Base-by-base conservation (phyloP, 1,284 basidiomycete species). In the Microbotryum violaceum region DNA sequence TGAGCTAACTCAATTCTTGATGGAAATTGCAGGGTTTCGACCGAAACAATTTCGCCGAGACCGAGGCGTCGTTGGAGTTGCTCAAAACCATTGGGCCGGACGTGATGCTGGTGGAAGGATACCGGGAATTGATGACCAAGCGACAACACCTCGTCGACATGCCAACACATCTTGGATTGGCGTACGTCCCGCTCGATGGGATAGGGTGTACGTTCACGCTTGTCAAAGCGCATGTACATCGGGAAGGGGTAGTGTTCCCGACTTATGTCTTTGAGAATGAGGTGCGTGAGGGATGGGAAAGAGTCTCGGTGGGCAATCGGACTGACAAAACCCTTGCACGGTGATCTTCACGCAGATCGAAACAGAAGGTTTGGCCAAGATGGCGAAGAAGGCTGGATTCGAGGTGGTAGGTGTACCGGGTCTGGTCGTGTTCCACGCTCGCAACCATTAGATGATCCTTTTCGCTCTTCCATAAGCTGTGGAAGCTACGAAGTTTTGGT, bases 171-270 rank as follows among this genome's bases (percentile, higher is more conserved):
- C 58, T 63, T 27, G 64, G 64, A 0, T 44, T 64, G 9, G 58
- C 61, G 9, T 50, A 64, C 42, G 62, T 66, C 37, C 64, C 64
- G 6, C 62, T 66, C 18, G 64, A 66, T 27, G 66, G 64, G 27
- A 63, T 68, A 37, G 66, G 66, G 4, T 62, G 57, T 49, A 66
- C 61, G 5, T 66, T 66, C 18, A 59, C 64, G 16, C 55, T 65
- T 48, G 64, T 65, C 54, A 65, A 65, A n/a, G 64, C 64, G 16
- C 54, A 65, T 10, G 64, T 65, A 6, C 64, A 65, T 23, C 57
- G 64, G 14, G 64, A 65, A 21, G 64, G 64, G 1, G 61, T 63
- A 18, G 64, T 49, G n/a, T 65, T 65, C 46, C 64, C 64, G n/a
- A 65, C 64, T 6, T 65, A 45, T 20, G 61, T 63, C 2, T 65